Base-by-base conservation (phyloP, 768 basidiomycete genomes). In the Pleurotus salmoneostramineus region DNA sequence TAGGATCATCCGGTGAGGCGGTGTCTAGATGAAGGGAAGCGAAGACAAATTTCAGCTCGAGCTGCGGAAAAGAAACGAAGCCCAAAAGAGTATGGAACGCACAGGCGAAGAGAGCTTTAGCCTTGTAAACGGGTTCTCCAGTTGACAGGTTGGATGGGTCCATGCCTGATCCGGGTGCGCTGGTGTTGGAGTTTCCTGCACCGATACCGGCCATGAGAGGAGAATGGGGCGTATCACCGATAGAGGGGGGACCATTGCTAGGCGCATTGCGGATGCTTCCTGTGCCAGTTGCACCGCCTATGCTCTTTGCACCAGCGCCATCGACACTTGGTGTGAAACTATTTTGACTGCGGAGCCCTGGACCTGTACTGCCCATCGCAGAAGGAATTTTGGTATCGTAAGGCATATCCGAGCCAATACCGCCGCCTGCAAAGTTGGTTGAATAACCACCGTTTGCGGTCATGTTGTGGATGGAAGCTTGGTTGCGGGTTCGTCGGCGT, bases 1-100 rank as follows among this genome's bases (percentile, higher is more conserved):
- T 97, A 10, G 95, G 92, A 70, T 99, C 97, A 58, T 98, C 95
- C 32, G 90, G 77, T 2, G 91, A 93, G n/a, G 95, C 96, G 50
- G 83, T 83, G 75, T 99, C 96, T 98, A 43, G 40, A 62, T 63
- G 37, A n/a, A 40, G 37, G 37, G n/a, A n/a, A n/a, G n/a, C 10
- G 37, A 40, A n/a, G 37, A 40, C 10, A n/a, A 50, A 14, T 27
- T 27, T 27, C 21, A 40, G 56, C 61, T 73, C 31, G 69, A 65
- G 61, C 64, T 43, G 59, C 17, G 49, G 58, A 45, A 58, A 27
- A 27, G 60, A 57, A 40, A 54, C 54, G 55, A 62, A 48, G 51
- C 21, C 3, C 21, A 27, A 27, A 27, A 44, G 32, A 56, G 62
- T 17, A 50, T 58, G 46, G 60, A 12, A 77, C 87, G 70, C 66